Evolutionary conservation across 345 rosid genomes (phyloP).

Genomic region (Linum usitatissimum): DNA sequence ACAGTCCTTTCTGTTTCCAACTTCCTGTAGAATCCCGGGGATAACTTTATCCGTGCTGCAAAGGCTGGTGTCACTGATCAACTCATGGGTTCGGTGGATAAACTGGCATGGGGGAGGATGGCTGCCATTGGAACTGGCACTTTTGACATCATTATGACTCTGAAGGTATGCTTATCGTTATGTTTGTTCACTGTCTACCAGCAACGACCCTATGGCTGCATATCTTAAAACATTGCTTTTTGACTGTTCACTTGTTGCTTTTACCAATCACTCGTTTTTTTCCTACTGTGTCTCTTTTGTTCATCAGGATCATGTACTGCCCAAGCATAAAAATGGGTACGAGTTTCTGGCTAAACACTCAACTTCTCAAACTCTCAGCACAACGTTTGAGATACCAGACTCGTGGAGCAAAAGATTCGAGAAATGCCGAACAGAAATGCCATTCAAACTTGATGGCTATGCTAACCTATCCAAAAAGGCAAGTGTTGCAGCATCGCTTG

Average conservation of each 20-base stretch:
- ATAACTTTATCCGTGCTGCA: constrained; percentile 71
- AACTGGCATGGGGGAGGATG: constrained; percentile 78
- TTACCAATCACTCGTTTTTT: background rate
- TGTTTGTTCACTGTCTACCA: too few relatives aligned
- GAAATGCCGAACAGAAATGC: constrained; percentile 20
- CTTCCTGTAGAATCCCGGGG: constrained; percentile 64
- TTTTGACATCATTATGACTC: constrained; percentile 54
- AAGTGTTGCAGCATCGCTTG: constrained; percentile 29
- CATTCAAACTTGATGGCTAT: constrained; percentile 20
- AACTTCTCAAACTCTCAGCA: constrained; percentile 18
- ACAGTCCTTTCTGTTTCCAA: constrained; percentile 6
- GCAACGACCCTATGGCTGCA: too few relatives aligned
- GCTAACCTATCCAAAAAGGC: constrained; percentile 24
- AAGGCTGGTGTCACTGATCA: constrained; percentile 53
- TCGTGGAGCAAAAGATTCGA: constrained; percentile 23
- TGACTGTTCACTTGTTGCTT: background rate
- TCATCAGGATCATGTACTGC: constrained; percentile 37
- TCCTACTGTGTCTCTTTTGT: background rate
- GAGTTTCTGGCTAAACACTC: constrained; percentile 35
- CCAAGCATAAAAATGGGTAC: constrained; percentile 43
- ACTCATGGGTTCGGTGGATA: constrained; percentile 72
- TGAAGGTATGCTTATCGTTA: constrained; percentile 34
- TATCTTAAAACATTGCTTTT: constrained; percentile 10
- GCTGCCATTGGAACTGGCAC: constrained; percentile 67
- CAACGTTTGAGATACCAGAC: constrained; percentile 20